Evolutionary conservation across 1,139 yeast genomes (phyloP).

Genomic region (Debaryomyces robertsiae): DNA sequence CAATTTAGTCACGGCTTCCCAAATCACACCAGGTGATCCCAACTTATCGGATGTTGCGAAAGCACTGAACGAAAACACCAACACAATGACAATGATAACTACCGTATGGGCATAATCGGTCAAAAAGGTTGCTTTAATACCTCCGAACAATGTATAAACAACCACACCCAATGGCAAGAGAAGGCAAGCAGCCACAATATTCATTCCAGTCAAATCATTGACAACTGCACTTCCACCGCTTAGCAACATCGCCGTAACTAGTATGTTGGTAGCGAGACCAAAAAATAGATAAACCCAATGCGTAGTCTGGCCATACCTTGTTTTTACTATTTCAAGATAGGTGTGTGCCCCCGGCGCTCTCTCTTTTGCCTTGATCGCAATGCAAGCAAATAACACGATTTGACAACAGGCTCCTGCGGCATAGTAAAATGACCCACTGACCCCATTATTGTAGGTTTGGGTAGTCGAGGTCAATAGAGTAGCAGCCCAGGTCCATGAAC

Average conservation of each 20-base stretch:
- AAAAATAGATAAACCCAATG: conserved; percentile 73
- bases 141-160: conserved; percentile 82
- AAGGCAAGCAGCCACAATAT: conserved; percentile 78
- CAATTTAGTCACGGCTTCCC: conserved; percentile 64
- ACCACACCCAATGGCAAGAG: conserved; percentile 82
- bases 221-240: conserved; percentile 87
- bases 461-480: conserved; percentile 75
- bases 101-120: conserved; percentile 83
- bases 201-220: conserved; percentile 78
- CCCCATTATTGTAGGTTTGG: conserved; percentile 78
- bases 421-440: conserved; percentile 56
- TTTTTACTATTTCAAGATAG: conserved; percentile 53
- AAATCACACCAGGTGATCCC: conserved; percentile 82
- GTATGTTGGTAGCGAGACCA: conserved; percentile 82
- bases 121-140: conserved; percentile 85
- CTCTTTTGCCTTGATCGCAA: conserved; percentile 59
- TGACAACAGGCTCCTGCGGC: conserved; percentile 60
- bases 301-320: conserved; percentile 57
- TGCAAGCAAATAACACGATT: conserved; percentile 51
- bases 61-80: conserved; percentile 63
- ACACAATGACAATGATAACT: conserved; percentile 60
- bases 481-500: conserved; percentile 96
- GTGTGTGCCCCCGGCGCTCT: conserved; percentile 63
- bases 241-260: conserved; percentile 85
- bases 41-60: conserved; percentile 61